phyloP scores from a whole-genome alignment of 345 rosid genomes.

The Salix udensis region DNA sequence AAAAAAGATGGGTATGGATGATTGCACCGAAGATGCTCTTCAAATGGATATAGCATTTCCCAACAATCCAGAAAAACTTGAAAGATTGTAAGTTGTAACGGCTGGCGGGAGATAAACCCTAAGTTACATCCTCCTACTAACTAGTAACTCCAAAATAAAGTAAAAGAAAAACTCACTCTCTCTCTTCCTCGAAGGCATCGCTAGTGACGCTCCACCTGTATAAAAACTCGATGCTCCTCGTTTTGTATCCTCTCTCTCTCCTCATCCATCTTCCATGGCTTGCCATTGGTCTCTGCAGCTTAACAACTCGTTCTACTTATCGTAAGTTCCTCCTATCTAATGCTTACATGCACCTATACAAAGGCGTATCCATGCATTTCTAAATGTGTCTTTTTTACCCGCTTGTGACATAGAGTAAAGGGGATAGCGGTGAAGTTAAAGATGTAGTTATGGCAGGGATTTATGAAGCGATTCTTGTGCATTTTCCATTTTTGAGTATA shows the following conservation, averaged over 20 bases:
- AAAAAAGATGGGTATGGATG: not conserved
- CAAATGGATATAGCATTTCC: not conserved
- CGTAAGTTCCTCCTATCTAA: slow-evolving; percentile 32
- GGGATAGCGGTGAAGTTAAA: too few species aligned
- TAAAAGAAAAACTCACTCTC: not conserved
- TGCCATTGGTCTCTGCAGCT: slow-evolving; percentile 32
- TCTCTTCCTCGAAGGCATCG: slow-evolving; percentile 16
- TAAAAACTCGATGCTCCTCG: slow-evolving; percentile 3
- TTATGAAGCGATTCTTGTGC: too few species aligned
- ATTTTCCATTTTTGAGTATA: too few species aligned
- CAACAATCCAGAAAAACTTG: not conserved
- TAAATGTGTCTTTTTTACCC: too few species aligned
- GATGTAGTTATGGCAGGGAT: too few species aligned
- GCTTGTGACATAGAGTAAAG: too few species aligned
- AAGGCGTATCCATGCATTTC: not conserved
- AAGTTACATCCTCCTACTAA: not conserved
- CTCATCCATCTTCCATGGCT: slow-evolving; percentile 40
- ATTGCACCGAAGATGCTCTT: not conserved
- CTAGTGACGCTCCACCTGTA: not conserved
- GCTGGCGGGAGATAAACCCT: slow-evolving; percentile 39
- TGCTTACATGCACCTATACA: not conserved
- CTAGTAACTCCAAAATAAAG: not conserved
- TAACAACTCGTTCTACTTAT: slow-evolving; percentile 16
- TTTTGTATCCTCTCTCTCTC: not conserved
- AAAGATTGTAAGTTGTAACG: not conserved